Evolutionary conservation across 176 grass and related monocot species (phyloP).

Genomic region (Musa beccarii): DNA sequence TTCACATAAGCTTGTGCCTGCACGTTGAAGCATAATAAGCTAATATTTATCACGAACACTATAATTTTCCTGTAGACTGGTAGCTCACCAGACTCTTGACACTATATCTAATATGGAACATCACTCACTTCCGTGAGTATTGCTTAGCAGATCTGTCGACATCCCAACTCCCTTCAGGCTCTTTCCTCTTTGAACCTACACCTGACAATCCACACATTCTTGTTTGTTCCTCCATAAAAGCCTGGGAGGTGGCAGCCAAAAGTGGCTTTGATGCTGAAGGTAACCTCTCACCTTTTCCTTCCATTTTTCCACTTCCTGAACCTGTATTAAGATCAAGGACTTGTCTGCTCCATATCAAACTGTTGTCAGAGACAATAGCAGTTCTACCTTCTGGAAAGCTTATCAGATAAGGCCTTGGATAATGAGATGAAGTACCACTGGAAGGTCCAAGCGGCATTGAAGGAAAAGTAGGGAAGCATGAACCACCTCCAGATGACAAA

Average conservation of each 20-base stretch:
- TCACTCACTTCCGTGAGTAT: slow-evolving; percentile 48
- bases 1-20: slow-evolving; percentile 28
- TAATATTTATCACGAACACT: not conserved
- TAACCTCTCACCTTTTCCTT: slow-evolving; percentile 50
- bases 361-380: slow-evolving; percentile 44
- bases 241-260: slow-evolving; percentile 36
- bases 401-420: slow-evolving; percentile 54
- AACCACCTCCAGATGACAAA: slow-evolving; percentile 28
- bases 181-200: slow-evolving; percentile 63
- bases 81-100: slow-evolving; percentile 30
- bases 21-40: slow-evolving; percentile 22
- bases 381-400: slow-evolving; percentile 62
- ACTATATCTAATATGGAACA: slow-evolving; percentile 3
- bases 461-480: slow-evolving; percentile 41
- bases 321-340: slow-evolving; percentile 74
- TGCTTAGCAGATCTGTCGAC: slow-evolving; percentile 54
- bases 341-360: slow-evolving; percentile 46
- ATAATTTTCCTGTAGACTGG: not conserved
- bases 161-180: slow-evolving; percentile 71
- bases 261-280: slow-evolving; percentile 42
- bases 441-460: slow-evolving; percentile 36
- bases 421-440: slow-evolving; percentile 39
- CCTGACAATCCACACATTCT: slow-evolving; percentile 47
- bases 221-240: slow-evolving; percentile 47
- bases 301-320: slow-evolving; percentile 40